Evolutionary conservation across 1,284 basidiomycete genomes (phyloP).

Genomic region (Heterobasidion irregulare): DNA sequence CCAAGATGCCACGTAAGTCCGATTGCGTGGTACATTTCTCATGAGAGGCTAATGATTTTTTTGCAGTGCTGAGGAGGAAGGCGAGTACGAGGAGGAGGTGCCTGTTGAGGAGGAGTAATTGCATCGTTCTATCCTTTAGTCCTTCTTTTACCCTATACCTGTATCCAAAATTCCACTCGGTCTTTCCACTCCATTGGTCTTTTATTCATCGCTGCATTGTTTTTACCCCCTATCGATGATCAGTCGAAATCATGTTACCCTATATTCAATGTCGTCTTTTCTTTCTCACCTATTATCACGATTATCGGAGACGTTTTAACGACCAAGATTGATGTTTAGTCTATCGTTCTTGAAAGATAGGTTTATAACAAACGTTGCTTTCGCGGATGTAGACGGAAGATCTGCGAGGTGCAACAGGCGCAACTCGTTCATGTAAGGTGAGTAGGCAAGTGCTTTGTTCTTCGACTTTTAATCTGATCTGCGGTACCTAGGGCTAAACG

Average conservation of each 20-base stretch:
- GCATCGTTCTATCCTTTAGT: constrained; percentile 8
- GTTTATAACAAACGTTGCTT: neutral
- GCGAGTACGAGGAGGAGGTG: constrained; percentile 73
- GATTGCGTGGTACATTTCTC: neutral
- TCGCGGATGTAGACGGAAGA: neutral
- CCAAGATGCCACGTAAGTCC: constrained; percentile 84
- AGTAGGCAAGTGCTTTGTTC: neutral
- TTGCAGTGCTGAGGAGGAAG: constrained; percentile 68
- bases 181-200: constrained; percentile 3
- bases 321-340: constrained; percentile 7
- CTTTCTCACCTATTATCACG: constrained; percentile 2
- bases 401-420: neutral
- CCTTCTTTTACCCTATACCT: constrained; percentile 4
- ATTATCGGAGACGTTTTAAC: constrained; percentile 8
- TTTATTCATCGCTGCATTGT: neutral
- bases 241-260: constrained; percentile 8
- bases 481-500: no score
- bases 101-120: constrained; percentile 47
- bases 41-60: constrained; percentile 1
- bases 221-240: constrained; percentile 6
- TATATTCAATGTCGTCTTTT: constrained; percentile 6
- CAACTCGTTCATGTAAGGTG: neutral
- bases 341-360: constrained; percentile 2
- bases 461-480: no score
- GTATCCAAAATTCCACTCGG: constrained; percentile 12